phyloP scores from a whole-genome alignment of 1,284 basidiomycete genomes.

The Sanguinoderma infundibulare region DNA sequence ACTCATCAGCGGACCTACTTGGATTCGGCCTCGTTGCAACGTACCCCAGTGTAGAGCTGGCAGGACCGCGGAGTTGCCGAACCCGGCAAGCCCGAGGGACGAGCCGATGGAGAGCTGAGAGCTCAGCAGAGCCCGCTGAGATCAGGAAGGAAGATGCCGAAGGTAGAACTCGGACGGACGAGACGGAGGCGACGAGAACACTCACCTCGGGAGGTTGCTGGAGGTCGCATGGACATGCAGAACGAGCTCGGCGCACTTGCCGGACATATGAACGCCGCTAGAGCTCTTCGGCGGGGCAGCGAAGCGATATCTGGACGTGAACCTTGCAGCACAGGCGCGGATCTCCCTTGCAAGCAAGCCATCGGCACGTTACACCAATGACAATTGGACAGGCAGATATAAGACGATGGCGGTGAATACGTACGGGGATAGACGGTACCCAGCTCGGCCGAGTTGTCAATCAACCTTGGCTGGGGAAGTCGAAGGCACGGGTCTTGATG shows the following conservation, averaged over 20 bases:
- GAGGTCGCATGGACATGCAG: neutral
- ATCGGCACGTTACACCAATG: too few relatives aligned
- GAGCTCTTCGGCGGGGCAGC: neutral
- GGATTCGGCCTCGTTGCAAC: too few relatives aligned
- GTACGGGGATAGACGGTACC: neutral
- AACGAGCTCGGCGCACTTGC: neutral
- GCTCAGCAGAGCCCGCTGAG: too few relatives aligned
- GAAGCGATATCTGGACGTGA: too few relatives aligned
- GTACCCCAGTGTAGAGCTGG: too few relatives aligned
- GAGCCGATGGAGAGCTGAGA: too few relatives aligned
- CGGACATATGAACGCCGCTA: neutral
- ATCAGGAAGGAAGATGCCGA: neutral
- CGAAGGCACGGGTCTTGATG: neutral
- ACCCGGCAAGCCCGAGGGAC: too few relatives aligned
- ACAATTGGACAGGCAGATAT: too few relatives aligned
- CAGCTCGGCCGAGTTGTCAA: neutral
- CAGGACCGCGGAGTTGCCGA: too few relatives aligned
- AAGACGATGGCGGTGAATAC: neutral
- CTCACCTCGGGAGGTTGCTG: neutral
- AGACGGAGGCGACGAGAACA: neutral
- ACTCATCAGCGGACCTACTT: too few relatives aligned
- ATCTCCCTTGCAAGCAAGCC: too few relatives aligned
- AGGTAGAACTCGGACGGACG: neutral
- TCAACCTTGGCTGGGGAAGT: neutral
- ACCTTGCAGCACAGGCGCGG: too few relatives aligned